Evolutionary conservation across 2,329 filamentous ascomycete species (phyloP).

Genomic region (Botrytis fragariae): DNA sequence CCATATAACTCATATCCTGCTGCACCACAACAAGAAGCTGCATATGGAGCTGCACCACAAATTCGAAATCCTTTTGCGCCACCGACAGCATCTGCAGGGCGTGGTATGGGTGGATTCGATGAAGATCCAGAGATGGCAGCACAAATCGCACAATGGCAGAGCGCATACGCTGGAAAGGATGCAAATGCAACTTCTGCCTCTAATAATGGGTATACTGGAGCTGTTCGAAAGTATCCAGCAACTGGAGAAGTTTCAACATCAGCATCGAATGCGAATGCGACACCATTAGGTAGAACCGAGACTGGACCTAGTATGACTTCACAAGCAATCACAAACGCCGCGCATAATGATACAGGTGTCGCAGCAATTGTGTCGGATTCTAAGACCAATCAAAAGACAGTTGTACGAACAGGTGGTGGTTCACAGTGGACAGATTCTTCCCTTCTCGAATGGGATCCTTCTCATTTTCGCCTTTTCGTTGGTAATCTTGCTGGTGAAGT

Average conservation of each 20-base stretch:
- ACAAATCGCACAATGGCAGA: constrained; percentile 93
- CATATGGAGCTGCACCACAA: constrained; percentile 58
- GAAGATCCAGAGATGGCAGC: constrained; percentile 81
- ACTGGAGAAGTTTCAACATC: constrained; percentile 45
- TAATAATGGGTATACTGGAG: constrained; percentile 35
- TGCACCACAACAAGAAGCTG: constrained; percentile 31
- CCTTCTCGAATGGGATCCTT: constrained; percentile 92
- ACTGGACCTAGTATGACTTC: constrained; percentile 72
- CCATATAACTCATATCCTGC: constrained; percentile 30
- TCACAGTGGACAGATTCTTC: constrained; percentile 88
- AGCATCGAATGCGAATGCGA: constrained; percentile 46
- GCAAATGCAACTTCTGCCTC: constrained; percentile 39
- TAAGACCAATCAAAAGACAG: constrained; percentile 74
- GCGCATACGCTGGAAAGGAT: constrained; percentile 72
- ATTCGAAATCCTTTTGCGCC: constrained; percentile 80
- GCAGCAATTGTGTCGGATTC: constrained; percentile 42
- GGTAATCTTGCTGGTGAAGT: constrained; percentile 97
- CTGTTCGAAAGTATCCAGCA: constrained; percentile 37
- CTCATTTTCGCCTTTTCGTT: constrained; percentile 91
- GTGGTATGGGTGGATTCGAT: constrained; percentile 43
- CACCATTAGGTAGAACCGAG: constrained; percentile 41
- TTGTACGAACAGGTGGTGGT: constrained; percentile 82
- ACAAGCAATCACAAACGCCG: constrained; percentile 53
- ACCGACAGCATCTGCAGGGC: constrained; percentile 48
- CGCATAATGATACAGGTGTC: constrained; percentile 47